A percentile compares a stretch with the other conserved stretches of the same genome.
phyloP scores from a whole-genome alignment of 176 grass and related monocot species.

The Lolium perenne region DNA sequence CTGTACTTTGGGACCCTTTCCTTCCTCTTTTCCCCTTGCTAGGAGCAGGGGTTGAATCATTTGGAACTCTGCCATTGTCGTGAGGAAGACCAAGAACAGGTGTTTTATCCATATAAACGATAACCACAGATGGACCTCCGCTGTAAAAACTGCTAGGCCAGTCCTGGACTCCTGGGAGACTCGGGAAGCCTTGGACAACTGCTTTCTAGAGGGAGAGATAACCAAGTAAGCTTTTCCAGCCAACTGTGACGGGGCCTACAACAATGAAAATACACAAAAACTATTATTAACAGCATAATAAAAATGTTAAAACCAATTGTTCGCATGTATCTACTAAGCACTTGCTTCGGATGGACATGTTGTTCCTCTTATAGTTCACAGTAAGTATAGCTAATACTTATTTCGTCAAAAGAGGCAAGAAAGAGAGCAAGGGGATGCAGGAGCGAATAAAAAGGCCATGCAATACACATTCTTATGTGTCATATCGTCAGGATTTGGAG shows the following conservation, averaged over 20 bases:
- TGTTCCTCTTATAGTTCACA: constrained; percentile 29
- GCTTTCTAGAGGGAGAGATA: not conserved
- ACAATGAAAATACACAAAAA: constrained; percentile 34
- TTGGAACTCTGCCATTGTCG: not conserved
- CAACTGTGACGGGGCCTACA: constrained; percentile 36
- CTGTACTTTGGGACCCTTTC: constrained; percentile 48
- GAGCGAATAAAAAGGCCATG: not conserved
- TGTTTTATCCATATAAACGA: constrained; percentile 29
- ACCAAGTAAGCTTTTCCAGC: constrained; percentile 17
- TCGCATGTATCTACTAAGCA: not conserved
- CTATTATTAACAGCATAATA: not conserved
- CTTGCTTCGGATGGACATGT: constrained; percentile 23
- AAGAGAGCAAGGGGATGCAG: constrained; percentile 11
- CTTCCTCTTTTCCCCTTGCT: constrained; percentile 39
- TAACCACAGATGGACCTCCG: constrained; percentile 28
- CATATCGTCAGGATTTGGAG: constrained; percentile 9
- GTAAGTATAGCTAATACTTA: not conserved
- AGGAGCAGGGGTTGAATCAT: constrained; percentile 3
- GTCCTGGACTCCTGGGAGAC: constrained; percentile 16
- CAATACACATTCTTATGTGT: not conserved
- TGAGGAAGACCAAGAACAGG: constrained; percentile 27
- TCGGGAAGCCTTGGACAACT: constrained; percentile 3
- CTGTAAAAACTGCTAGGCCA: not conserved
- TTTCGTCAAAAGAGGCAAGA: constrained; percentile 11
- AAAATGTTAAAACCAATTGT: constrained; percentile 8